These are phyloP conservation scores for Lycium ferocissimum DNA, from an alignment of 257 asterid genomes.

Conservation along the genomic window DNA sequence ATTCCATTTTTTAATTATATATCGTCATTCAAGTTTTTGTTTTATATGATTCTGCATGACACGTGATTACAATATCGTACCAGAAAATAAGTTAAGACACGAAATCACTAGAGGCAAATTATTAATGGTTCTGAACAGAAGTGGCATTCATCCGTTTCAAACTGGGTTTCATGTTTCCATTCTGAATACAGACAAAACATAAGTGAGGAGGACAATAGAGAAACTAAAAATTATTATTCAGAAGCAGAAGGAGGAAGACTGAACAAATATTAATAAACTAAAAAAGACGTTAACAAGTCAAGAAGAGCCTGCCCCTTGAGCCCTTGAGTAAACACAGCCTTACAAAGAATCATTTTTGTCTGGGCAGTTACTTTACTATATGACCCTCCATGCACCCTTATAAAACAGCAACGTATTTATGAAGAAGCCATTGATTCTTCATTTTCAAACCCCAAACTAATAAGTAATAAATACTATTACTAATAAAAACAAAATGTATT, in stretches of 20 bases:
- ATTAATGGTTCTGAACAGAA: background rate
- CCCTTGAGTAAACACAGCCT: background rate
- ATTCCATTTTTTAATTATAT: too few relatives aligned
- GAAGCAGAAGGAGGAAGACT: too few relatives aligned
- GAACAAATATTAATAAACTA: background rate
- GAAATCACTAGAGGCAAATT: too few relatives aligned
- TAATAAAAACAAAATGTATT: background rate
- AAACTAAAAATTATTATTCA: background rate
- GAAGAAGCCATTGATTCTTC: background rate
- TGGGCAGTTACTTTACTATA: slow-evolving; percentile 43
- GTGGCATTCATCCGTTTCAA: background rate
- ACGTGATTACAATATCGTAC: too few relatives aligned
- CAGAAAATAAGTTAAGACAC: too few relatives aligned
- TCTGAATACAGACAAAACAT: background rate
- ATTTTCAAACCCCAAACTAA: background rate
- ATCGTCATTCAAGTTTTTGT: too few relatives aligned
- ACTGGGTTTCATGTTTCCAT: background rate
- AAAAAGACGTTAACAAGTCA: background rate
- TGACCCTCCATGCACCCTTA: slow-evolving; percentile 68
- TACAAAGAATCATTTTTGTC: slow-evolving; percentile 1
- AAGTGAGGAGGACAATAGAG: background rate
- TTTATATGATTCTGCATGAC: too few relatives aligned
- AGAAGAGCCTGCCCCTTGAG: background rate
- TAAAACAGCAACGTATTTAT: background rate
- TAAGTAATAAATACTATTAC: background rate